Base-by-base conservation (phyloP, 2,329 filamentous ascomycete genomes). In the Simplicillium aogashimaense region DNA sequence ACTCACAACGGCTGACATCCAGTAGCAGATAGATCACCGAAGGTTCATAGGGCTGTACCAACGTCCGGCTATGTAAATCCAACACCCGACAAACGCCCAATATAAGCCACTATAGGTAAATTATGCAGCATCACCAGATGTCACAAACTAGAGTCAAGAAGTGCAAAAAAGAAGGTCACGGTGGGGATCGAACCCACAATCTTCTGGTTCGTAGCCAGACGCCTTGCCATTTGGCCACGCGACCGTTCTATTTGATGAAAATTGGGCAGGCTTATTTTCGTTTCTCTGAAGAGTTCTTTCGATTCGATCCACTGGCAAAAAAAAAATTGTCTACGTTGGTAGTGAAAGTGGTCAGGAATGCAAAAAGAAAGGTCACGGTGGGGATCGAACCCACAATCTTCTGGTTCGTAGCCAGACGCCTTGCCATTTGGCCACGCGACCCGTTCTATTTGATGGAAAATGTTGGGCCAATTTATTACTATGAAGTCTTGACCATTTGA, bases 331-430 rank as follows among this genome's bases (percentile, higher is more conserved):
- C 6, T 32, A 12, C 30, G 5, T 6, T 32, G 20, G 20, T 32
- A 7, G 30, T 32, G 30, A 13, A 32, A 12, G 4, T 32, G 6
- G 30, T 15, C 13, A 38, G 31, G 31, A 38, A 14, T 17, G 36
- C 36, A 38, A 44, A 41, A 44, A 41, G n/a, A 28, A 35, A 44
- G 42, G 42, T 44, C 42, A 41, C 42, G 42, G 42, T 43, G 42
- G 42, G 42, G 42, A 43, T 43, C 42, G 42, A 43, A 43, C 42
- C 42, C 42, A 43, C 42, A 43, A 43, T 43, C 42, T 43, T 43
- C 42, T 43, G 42, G 38, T 43, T 43, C 42, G 42, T 43, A 43
- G 42, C 38, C 42, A 43, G 42, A 43, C 42, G 42, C 42, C 42
- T 43, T 43, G 42, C 42, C 42, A 43, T 43, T 43, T 43, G 42